These are phyloP conservation scores for Rhizopus microsporus DNA, from an alignment of 371 early-diverging fungal species.

Conservation along the genomic window DNA sequence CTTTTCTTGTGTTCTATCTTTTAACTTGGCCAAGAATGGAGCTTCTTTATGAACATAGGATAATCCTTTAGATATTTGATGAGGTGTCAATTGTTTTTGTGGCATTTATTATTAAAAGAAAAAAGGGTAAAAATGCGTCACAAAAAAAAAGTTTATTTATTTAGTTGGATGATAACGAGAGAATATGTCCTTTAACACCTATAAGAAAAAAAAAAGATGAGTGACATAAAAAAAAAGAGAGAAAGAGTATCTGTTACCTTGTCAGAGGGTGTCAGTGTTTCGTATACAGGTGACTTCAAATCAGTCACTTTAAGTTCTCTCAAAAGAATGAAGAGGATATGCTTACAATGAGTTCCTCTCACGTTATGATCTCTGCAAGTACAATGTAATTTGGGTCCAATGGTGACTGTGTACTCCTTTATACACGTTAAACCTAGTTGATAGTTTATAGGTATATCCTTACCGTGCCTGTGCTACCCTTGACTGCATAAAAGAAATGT, in stretches of 20 bases:
- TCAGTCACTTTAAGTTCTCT: constrained; percentile 12
- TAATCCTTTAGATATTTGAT: constrained; percentile 45
- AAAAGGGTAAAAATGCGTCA: background rate
- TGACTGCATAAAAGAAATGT: constrained; percentile 8
- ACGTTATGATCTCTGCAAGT: constrained; percentile 14
- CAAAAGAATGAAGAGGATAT: constrained; percentile 17
- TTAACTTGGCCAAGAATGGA: constrained; percentile 44
- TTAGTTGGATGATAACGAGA: constrained; percentile 10
- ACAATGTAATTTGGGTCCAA: constrained; percentile 19
- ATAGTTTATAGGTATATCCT: background rate
- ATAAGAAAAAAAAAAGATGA: background rate
- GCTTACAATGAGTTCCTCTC: constrained; percentile 21
- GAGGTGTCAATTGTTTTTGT: constrained; percentile 44
- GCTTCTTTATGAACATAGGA: constrained; percentile 52
- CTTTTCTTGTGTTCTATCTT: constrained; percentile 24
- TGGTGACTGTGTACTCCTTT: constrained; percentile 12
- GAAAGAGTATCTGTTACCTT: constrained; percentile 6
- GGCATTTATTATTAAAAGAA: constrained; percentile 8
- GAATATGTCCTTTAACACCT: constrained; percentile 9
- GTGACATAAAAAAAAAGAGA: background rate
- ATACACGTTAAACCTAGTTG: background rate
- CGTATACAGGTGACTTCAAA: constrained; percentile 2
- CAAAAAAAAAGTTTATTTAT: background rate
- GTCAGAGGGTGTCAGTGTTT: constrained; percentile 12
- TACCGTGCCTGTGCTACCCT: constrained; percentile 25